These are phyloP conservation scores for Fusarium odoratissimum DNA, from an alignment of 2,329 filamentous ascomycete species.

Conservation along the genomic window DNA sequence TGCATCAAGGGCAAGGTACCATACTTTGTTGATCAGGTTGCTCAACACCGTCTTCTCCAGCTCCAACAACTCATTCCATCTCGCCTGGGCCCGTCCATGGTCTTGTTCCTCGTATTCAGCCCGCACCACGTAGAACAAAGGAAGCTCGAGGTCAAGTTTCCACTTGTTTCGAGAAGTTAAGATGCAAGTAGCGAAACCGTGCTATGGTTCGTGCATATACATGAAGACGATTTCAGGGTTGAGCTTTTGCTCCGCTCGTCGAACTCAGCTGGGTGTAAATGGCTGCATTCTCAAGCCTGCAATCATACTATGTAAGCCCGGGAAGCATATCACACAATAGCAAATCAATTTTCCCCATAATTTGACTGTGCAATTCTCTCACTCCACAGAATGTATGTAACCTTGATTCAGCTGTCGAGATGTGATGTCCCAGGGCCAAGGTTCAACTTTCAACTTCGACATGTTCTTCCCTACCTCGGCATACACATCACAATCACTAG, in stretches of 20 bases:
- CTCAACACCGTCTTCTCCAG: conserved; percentile 7
- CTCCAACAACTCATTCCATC: conserved; percentile 14
- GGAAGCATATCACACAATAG: not conserved
- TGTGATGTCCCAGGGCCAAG: conserved; percentile 32
- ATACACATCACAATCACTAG: not conserved
- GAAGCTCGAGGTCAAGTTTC: conserved; percentile 11
- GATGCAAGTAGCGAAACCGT: conserved; percentile 15
- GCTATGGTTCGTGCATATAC: conserved; percentile 18
- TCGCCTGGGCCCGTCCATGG: conserved; percentile 23
- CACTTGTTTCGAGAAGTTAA: conserved; percentile 43
- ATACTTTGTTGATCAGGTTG: not conserved
- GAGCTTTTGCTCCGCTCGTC: conserved; percentile 21
- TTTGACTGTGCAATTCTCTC: not conserved
- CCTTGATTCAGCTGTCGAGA: conserved; percentile 9
- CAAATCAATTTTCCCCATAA: not conserved
- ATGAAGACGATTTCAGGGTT: conserved; percentile 20
- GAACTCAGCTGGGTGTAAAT: not conserved
- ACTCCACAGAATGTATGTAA: not conserved
- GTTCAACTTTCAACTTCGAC: conserved; percentile 12
- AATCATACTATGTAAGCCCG: not conserved
- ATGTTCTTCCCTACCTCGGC: conserved; percentile 17
- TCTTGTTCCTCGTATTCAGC: conserved; percentile 12
- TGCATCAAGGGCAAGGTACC: conserved; percentile 1
- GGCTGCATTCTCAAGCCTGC: not conserved
- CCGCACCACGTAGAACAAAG: conserved; percentile 8